Evolutionary conservation across 2,329 filamentous ascomycete species (phyloP), one percentile per base, ranked within the genome.

Genomic region (Talaromyces marneffei): DNA sequence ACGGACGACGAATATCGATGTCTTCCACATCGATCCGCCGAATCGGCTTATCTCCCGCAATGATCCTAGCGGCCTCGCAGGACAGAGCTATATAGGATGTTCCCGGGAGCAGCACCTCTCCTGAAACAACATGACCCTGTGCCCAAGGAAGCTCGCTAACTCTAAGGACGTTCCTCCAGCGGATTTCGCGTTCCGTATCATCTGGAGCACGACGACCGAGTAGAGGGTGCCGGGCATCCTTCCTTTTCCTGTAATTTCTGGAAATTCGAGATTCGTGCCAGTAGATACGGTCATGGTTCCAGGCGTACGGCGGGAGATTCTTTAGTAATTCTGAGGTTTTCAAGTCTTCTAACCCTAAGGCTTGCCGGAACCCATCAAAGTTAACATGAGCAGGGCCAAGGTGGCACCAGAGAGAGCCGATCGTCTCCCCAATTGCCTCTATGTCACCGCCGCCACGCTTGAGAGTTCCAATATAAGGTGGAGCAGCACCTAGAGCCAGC

Each of bases 261-360:
- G 60, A 55, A 3, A 39, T 20, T 31, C 70, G 69, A 3, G 70
- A 69, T 7, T 66, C 64, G 1, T 16, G 16, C 66, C 65, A 68
- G 44, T 60, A 52, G 1, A 16, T n/a, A 10, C 23, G 29, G 9
- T 27, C 18, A 33, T 67, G 66, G 42, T 68, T 60, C 66, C 66
- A 69, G 3, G 57, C 35, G 37, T 69, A 68, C 1, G 46, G 1
- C 1, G 67, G 67, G 0, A 69, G 62, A 57, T 58, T 40, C 14
- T 31, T 48, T 4, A 57, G 6, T 7, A n/a, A 48, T 16, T 75
- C n/a, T 40, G 5, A 14, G 40, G n/a, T n/a, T n/a, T n/a, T n/a
- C n/a, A n/a, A n/a, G n/a, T n/a, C n/a, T n/a, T n/a, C n/a, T n/a
- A n/a, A n/a, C n/a, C n/a, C n/a, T n/a, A n/a, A n/a, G n/a, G n/a